Conservation (phyloP, 1,284 basidiomycete genomes). For the Tilletiopsis washingtonensis region DNA sequence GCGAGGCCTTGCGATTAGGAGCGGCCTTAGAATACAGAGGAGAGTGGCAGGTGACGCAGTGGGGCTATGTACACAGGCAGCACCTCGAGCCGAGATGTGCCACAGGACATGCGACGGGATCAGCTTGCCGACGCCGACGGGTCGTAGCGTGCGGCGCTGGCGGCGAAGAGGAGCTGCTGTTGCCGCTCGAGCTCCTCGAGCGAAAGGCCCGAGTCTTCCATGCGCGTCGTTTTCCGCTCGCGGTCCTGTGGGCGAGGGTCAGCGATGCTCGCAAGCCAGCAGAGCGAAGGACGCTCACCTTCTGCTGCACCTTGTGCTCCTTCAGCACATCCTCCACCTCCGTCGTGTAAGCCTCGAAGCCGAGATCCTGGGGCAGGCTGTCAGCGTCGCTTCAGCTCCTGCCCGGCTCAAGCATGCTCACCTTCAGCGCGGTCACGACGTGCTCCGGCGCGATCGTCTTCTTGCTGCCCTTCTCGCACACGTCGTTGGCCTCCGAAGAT, state of each 20-base stretch:
- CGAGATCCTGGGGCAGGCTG: conserved; percentile 56
- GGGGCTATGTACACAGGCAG: too few species aligned
- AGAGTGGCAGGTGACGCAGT: too few species aligned
- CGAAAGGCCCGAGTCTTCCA: conserved; percentile 80
- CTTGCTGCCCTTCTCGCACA: conserved; percentile 96
- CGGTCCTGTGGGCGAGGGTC: conserved; percentile 15
- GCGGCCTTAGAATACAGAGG: too few species aligned
- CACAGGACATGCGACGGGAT: too few species aligned
- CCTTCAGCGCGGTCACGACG: conserved; percentile 83
- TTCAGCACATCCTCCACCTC: conserved; percentile 87
- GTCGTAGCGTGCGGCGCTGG: conserved; percentile 59
- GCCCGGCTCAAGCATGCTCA: conserved; percentile 44
- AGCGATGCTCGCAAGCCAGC: background rate
- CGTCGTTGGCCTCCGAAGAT: conserved; percentile 94
- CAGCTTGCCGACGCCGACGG: too few species aligned
- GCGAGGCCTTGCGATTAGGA: too few species aligned
- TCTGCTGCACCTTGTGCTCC: conserved; percentile 91
- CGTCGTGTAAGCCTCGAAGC: conserved; percentile 76
- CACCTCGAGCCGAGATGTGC: too few species aligned
- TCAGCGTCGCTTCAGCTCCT: background rate
- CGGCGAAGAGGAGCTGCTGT: conserved; percentile 86
- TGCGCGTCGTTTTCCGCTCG: conserved; percentile 61
- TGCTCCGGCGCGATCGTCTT: conserved; percentile 99
- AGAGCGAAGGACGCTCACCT: conserved; percentile 50
- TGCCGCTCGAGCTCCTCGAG: conserved; percentile 79